A percentile compares a stretch with the other conserved stretches of the same genome.
These are phyloP conservation scores for Austroboletus niveus DNA, from an alignment of 1,284 basidiomycete species.

Conservation along the genomic window DNA sequence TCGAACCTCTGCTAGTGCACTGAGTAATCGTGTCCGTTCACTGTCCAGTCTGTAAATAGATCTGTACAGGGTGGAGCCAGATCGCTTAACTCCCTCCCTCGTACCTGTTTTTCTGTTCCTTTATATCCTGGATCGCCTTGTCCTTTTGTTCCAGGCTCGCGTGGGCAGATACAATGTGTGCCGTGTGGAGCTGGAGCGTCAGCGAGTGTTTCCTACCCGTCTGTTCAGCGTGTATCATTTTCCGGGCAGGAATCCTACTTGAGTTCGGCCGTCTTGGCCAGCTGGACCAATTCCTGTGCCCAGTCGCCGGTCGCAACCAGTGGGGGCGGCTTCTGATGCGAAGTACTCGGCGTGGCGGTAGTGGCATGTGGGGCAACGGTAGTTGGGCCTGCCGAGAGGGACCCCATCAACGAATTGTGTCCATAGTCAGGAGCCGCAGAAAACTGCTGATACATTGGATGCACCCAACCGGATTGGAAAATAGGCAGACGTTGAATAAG, in stretches of 20 bases:
- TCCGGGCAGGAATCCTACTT: conserved; percentile 49
- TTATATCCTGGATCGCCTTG: conserved; percentile 72
- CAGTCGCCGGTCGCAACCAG: conserved; percentile 75
- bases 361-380: conserved; percentile 35
- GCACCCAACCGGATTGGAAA: conserved; percentile 22
- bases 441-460: conserved; percentile 38
- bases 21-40: conserved; percentile 63
- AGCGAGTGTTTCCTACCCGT: conserved; percentile 70
- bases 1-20: conserved; percentile 62
- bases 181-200: conserved; percentile 76
- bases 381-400: conserved; percentile 33
- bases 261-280: conserved; percentile 78
- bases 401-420: conserved; percentile 31
- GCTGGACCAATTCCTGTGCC: conserved; percentile 78
- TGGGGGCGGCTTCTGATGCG: conserved; percentile 37
- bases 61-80: conserved; percentile 13
- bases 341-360: conserved; percentile 15
- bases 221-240: conserved; percentile 2
- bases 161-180: conserved; percentile 80
- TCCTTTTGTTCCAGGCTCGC: conserved; percentile 71
- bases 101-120: conserved; percentile 78
- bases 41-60: conserved; percentile 57
- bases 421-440: conserved; percentile 37
- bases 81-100: conserved; percentile 20
- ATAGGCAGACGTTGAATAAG: conserved; percentile 21